Percentiles rank a stretch among this genome's conserved stretches.
These are phyloP conservation scores for Clohesyomyces aquaticus DNA, from an alignment of 495 filamentous ascomycete genomes.

Conservation along the genomic window DNA sequence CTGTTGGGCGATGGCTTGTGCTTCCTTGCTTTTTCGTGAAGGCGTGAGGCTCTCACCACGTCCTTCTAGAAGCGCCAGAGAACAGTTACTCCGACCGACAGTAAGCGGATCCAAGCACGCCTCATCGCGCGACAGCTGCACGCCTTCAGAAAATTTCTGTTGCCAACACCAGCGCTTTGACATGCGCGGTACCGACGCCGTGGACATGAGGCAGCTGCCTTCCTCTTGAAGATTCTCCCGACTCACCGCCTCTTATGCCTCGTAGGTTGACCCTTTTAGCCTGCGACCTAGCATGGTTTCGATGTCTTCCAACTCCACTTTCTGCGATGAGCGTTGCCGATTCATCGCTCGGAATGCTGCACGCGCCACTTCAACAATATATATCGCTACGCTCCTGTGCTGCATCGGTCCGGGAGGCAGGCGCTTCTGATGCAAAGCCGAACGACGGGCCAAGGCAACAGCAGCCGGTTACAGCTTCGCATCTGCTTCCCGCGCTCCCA, in stretches of 20 bases:
- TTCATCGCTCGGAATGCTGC: constrained; percentile 8
- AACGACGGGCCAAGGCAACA: no score
- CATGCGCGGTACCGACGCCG: background rate
- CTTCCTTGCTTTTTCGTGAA: background rate
- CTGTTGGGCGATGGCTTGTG: background rate
- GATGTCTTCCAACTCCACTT: constrained; percentile 17
- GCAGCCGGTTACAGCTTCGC: no score
- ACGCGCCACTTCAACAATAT: constrained; percentile 30
- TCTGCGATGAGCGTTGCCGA: no score
- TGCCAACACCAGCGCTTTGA: constrained; percentile 8
- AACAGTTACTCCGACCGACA: background rate
- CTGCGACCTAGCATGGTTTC: constrained; percentile 10
- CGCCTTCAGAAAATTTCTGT: constrained; percentile 1
- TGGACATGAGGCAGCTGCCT: constrained; percentile 11
- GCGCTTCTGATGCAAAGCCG: no score
- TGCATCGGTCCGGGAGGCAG: background rate
- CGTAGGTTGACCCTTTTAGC: constrained; percentile 22
- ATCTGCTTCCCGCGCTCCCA: no score
- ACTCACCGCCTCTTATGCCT: constrained; percentile 34
- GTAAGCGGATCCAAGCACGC: constrained; percentile 9
- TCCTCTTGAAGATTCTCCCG: constrained; percentile 18
- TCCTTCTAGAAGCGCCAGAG: background rate
- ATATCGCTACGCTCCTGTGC: background rate
- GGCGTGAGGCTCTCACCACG: constrained; percentile 12
- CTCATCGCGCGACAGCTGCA: background rate